Conservation (phyloP, 2,329 filamentous ascomycete genomes). For the Fusarium scirpi region DNA sequence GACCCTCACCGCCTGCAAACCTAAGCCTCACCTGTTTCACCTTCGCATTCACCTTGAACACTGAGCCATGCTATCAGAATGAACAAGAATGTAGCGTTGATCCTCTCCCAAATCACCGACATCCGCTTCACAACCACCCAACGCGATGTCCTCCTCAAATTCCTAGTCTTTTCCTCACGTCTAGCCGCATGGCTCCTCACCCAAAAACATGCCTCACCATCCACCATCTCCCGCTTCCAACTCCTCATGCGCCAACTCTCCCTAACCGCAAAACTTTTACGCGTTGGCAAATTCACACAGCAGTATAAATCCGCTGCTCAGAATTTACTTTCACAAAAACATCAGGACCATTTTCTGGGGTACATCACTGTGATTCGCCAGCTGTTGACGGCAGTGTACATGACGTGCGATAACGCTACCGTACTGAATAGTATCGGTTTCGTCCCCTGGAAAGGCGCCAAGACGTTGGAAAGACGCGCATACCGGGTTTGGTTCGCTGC, state of each 20-base stretch:
- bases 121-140: conserved; percentile 5
- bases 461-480: conserved; percentile 2
- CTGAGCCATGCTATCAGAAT: not conserved
- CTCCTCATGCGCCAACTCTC: conserved; percentile 16
- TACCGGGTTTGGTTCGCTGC: conserved; percentile 27
- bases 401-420: conserved; percentile 22
- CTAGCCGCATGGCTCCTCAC: conserved; percentile 8
- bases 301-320: not conserved
- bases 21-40: not conserved
- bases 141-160: conserved; percentile 14
- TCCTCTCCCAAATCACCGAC: not conserved
- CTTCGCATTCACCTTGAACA: not conserved
- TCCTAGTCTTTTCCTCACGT: conserved; percentile 17
- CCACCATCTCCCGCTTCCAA: not conserved
- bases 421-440: conserved; percentile 31
- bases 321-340: not conserved
- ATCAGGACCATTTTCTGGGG: conserved; percentile 18
- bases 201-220: conserved; percentile 5
- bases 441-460: conserved; percentile 23
- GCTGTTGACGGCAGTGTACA: conserved; percentile 10
- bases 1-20: conserved; percentile 8
- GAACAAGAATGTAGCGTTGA: not conserved
- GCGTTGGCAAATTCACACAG: conserved; percentile 9
- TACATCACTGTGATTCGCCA: conserved; percentile 22
- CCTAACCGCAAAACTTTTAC: conserved; percentile 14